Evolutionary conservation across 2,329 filamentous ascomycete species (phyloP), one percentile per base, ranked within the genome.

Genomic region (Lachnellula cervina): DNA sequence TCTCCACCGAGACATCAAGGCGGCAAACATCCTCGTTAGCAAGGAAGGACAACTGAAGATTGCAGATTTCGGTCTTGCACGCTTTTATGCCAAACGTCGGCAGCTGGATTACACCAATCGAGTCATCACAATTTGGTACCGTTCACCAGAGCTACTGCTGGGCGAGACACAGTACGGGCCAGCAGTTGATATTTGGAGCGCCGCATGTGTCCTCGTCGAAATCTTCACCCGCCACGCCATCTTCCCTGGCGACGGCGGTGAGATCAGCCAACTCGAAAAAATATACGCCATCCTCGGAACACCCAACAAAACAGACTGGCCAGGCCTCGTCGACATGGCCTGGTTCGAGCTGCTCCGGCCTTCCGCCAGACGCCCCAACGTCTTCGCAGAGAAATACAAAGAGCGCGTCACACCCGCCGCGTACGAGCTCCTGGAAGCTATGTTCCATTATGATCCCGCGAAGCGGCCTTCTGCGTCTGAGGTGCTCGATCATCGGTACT

Each of bases 91-190:
- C 35, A 99, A 99, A 71, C 86, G 88, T 49, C 86, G 88, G 58
- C 89, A 94, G 70, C 81, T 96, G 47, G 93, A 99, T 70, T 99
- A 99, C 71, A 99, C 94, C 1, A 99, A 99, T 69, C 88, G 94
- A 37, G 95, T 99, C 65, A 96, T 99, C 69, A 99, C 94, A 2
- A 97, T 99, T 62, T 99, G 95, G 95, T 97, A 97, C 71, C 84
- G 92, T 4, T 89, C 90, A 0, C 91, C 92, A 0, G 92, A 97
- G 70, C 79, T 97, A n/a, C 77, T 96, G 0, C 80, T 96, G 1
- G 92, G 92, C 6, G 91, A 96, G 71, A 96, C 92, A 5, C 84
- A 89, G 65, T 97, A 97, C 69, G 90, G 89, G 4, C 89, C 90
- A 0, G 89, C 89, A 2, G 90, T 96, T 14, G 92, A 97, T 68